phyloP scores from a whole-genome alignment of 768 basidiomycete species.

The Mycena albidolilacea region DNA sequence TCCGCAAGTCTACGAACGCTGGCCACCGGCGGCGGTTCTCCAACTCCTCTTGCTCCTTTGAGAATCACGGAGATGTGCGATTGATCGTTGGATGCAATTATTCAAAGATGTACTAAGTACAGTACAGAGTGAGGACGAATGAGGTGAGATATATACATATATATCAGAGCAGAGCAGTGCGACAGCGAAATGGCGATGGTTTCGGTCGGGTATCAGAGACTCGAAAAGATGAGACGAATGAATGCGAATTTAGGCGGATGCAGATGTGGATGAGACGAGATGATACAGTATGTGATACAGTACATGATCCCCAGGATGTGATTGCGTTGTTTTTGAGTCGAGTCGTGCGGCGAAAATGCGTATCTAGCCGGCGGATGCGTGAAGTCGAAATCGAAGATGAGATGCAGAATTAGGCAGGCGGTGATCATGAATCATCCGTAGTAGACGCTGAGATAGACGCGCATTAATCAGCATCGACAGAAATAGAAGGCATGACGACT shows the following conservation, averaged over 20 bases:
- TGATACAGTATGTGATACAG: conserved; percentile 29
- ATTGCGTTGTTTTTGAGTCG: conserved; percentile 8
- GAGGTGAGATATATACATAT: background rate
- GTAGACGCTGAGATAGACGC: conserved; percentile 50
- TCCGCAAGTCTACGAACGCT: no score
- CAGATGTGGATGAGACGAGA: background rate
- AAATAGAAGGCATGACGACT: conserved; percentile 48
- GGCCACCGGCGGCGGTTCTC: no score
- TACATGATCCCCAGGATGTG: conserved; percentile 36
- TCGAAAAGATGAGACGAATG: background rate
- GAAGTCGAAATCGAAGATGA: conserved; percentile 6
- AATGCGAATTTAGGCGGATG: conserved; percentile 12
- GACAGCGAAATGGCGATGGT: conserved; percentile 5
- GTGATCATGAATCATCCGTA: conserved; percentile 48
- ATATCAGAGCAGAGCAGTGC: conserved; percentile 33
- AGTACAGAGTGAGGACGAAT: background rate
- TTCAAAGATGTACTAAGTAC: conserved; percentile 20
- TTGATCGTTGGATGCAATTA: conserved; percentile 16
- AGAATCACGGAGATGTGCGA: no score
- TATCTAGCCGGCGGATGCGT: conserved; percentile 36
- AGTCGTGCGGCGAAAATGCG: conserved; percentile 29
- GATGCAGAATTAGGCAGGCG: background rate
- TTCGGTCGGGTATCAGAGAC: background rate
- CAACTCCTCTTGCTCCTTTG: no score
- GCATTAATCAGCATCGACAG: conserved; percentile 17